These are phyloP conservation scores for Mychonastes homosphaera DNA, from an alignment of 139 green algal genomes.

Conservation along the genomic window DNA sequence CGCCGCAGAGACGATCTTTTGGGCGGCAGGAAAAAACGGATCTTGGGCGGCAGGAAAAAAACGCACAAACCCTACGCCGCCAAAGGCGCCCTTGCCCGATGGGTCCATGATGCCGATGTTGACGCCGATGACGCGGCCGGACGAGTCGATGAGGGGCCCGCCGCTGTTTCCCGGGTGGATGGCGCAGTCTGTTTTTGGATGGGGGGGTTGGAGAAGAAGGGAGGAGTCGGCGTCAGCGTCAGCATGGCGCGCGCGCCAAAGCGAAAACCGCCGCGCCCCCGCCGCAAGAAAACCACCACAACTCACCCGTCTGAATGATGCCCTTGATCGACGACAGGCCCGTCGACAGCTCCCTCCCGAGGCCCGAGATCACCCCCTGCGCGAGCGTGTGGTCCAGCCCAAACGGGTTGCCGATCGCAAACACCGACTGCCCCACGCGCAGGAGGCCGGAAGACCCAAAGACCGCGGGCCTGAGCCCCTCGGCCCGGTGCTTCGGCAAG, in stretches of 20 bases:
- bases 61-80: neutral
- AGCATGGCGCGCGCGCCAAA: neutral
- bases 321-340: constrained; percentile 16
- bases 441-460: constrained; percentile 30
- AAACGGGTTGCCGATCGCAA: constrained; percentile 63
- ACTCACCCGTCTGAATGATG: constrained; percentile 66
- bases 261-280: neutral
- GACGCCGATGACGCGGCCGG: constrained; percentile 45
- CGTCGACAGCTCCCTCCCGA: constrained; percentile 25
- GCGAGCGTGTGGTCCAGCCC: constrained; percentile 72
- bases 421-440: constrained; percentile 58
- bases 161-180: constrained; percentile 39
- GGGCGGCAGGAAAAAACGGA: neutral
- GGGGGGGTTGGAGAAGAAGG: neutral
- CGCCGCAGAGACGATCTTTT: neutral
- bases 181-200: neutral
- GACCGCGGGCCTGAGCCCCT: constrained; percentile 13
- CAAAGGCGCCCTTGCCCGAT: neutral
- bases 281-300: constrained; percentile 21
- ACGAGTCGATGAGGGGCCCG: constrained; percentile 41
- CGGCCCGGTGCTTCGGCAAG: constrained; percentile 17
- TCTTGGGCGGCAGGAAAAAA: neutral
- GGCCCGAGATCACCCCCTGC: constrained; percentile 29
- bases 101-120: constrained; percentile 64
- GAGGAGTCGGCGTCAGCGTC: neutral